phyloP scores from a whole-genome alignment of 2,329 filamentous ascomycete genomes.

The Xylaria sp. region DNA sequence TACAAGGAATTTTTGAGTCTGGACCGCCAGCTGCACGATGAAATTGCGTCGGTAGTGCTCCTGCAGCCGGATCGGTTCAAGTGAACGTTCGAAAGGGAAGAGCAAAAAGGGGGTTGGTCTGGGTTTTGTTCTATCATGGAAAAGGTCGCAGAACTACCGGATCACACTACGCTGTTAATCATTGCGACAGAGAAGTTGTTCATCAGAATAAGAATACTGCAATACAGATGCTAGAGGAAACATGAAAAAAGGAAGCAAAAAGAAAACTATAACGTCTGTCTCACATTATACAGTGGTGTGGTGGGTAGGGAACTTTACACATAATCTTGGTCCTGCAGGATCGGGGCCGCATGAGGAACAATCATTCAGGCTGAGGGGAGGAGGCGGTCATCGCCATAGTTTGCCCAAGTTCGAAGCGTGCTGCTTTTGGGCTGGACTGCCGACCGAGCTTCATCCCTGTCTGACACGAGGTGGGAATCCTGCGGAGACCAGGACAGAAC shows the following conservation, averaged over 20 bases:
- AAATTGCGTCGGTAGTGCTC: constrained; percentile 42
- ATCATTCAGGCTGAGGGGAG: constrained; percentile 15
- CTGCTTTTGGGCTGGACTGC: constrained; percentile 38
- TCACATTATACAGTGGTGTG: background rate
- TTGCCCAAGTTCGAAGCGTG: constrained; percentile 25
- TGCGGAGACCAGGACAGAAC: constrained; percentile 26
- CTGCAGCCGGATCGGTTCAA: constrained; percentile 30
- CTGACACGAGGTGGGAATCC: constrained; percentile 40
- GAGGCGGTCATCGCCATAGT: constrained; percentile 9
- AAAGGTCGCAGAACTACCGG: constrained; percentile 5
- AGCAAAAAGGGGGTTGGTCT: constrained; percentile 1
- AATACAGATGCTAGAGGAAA: background rate
- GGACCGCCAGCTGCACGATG: constrained; percentile 37
- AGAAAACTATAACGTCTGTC: too few species aligned
- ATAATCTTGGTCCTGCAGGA: constrained; percentile 26
- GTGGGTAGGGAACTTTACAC: constrained; percentile 7
- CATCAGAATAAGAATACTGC: background rate
- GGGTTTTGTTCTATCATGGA: background rate
- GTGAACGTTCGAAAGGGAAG: constrained; percentile 18
- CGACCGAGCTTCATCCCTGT: constrained; percentile 38
- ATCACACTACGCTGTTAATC: background rate
- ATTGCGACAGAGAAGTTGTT: background rate
- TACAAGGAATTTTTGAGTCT: constrained; percentile 15
- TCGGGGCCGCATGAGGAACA: constrained; percentile 17
- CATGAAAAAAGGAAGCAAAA: too few species aligned